Conservation (phyloP, 805 yeast genomes). For the Ogataea pini region DNA sequence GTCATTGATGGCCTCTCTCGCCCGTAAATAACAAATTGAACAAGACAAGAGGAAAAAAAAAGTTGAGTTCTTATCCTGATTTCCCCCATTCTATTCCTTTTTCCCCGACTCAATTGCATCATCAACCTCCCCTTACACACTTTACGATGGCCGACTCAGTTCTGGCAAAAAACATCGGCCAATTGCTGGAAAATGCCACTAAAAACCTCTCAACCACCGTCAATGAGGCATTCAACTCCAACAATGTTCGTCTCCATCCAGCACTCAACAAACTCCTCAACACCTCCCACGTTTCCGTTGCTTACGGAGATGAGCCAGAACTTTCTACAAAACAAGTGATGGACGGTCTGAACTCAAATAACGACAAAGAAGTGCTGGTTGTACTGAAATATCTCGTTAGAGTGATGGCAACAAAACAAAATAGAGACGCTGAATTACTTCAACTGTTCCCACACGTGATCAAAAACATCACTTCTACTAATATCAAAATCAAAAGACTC, state of each 20-base stretch:
- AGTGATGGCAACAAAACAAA: conserved; percentile 36
- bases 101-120: conserved; percentile 1
- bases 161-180: conserved; percentile 46
- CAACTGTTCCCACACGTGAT: conserved; percentile 81
- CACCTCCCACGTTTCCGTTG: conserved; percentile 24
- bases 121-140: conserved; percentile 21
- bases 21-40: too few species aligned
- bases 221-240: conserved; percentile 57
- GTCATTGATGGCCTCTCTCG: too few species aligned
- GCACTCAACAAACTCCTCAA: conserved; percentile 25
- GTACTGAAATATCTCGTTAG: conserved; percentile 61
- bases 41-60: neutral
- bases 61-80: too few species aligned
- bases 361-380: conserved; percentile 60
- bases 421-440: conserved; percentile 40
- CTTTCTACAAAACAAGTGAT: conserved; percentile 66
- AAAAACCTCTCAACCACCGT: conserved; percentile 83
- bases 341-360: conserved; percentile 64
- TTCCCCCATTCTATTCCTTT: neutral
- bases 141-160: conserved; percentile 22
- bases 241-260: conserved; percentile 19
- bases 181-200: conserved; percentile 77
- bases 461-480: conserved; percentile 75
- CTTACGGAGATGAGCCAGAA: conserved; percentile 21
- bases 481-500: conserved; percentile 65